A percentile compares a stretch with the other conserved stretches of the same genome.
Conservation (phyloP, 2,329 filamentous ascomycete species). For the Aureobasidium sp. region DNA sequence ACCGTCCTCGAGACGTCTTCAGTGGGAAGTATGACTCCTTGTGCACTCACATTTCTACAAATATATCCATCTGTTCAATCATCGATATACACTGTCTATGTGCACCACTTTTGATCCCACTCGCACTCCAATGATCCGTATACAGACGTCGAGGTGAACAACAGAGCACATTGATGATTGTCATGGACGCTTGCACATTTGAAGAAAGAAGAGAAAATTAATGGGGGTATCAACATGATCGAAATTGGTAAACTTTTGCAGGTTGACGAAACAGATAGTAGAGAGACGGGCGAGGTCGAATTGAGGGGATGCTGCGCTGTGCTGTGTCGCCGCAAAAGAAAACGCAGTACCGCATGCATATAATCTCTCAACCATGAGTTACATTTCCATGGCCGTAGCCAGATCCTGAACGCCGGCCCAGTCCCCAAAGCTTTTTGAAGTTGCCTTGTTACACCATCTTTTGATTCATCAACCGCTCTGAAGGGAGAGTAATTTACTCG, state of each 20-base stretch:
- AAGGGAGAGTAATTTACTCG: slow-evolving; percentile 19
- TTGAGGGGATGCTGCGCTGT: slow-evolving; percentile 13
- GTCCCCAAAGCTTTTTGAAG: slow-evolving; percentile 9
- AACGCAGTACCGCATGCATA: slow-evolving; percentile 12
- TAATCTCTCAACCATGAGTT: slow-evolving; percentile 11
- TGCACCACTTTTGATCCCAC: neutral
- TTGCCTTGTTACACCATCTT: slow-evolving; percentile 7
- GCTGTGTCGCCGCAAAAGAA: neutral
- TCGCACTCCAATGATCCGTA: no score
- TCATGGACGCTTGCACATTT: neutral
- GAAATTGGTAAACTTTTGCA: slow-evolving; percentile 9
- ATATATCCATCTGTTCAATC: neutral
- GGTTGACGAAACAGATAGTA: neutral
- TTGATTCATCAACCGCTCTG: slow-evolving; percentile 12
- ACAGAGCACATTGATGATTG: neutral
- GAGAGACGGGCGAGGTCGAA: slow-evolving; percentile 9
- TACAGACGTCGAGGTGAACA: neutral
- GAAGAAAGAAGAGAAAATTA: neutral
- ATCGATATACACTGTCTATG: neutral
- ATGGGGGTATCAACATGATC: slow-evolving; percentile 1
- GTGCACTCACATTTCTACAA: slow-evolving; percentile 7
- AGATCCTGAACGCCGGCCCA: slow-evolving; percentile 13
- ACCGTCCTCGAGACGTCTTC: slow-evolving; percentile 10
- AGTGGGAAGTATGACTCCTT: slow-evolving; percentile 14
- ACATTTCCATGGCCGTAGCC: slow-evolving; percentile 13